Evolutionary conservation across 805 yeast genomes (phyloP).

Genomic region (Ogataea pignaliae): DNA sequence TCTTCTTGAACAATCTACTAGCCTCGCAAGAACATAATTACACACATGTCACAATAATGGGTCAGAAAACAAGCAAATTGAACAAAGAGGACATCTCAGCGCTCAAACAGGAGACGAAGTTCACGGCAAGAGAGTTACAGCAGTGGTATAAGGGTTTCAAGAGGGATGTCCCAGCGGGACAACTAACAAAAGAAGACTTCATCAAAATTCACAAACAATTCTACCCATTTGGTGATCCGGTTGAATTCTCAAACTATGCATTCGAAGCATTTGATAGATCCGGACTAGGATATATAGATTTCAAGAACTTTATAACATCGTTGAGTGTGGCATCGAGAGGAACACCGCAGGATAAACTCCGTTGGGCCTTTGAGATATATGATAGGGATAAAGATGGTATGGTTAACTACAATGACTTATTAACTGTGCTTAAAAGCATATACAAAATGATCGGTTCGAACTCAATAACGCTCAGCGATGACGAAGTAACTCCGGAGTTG

Average conservation of each 20-base stretch:
- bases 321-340: slow-evolving; percentile 86
- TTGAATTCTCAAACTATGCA: slow-evolving; percentile 81
- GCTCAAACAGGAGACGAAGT: slow-evolving; percentile 80
- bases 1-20: too few species aligned
- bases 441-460: slow-evolving; percentile 89
- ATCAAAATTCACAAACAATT: slow-evolving; percentile 91
- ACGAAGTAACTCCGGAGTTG: slow-evolving; percentile 87
- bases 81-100: slow-evolving; percentile 85
- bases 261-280: slow-evolving; percentile 88
- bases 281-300: slow-evolving; percentile 75
- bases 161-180: slow-evolving; percentile 92
- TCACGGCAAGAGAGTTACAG: slow-evolving; percentile 89
- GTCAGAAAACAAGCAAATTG: slow-evolving; percentile 88
- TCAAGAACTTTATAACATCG: slow-evolving; percentile 88
- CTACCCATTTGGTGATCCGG: slow-evolving; percentile 97
- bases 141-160: slow-evolving; percentile 98
- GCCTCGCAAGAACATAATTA: too few species aligned
- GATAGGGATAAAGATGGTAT: slow-evolving; percentile 79
- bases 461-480: slow-evolving; percentile 83
- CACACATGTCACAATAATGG: slow-evolving; percentile 48
- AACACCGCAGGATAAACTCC: slow-evolving; percentile 72
- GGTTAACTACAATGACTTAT: slow-evolving; percentile 73
- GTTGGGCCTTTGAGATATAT: slow-evolving; percentile 86
- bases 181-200: slow-evolving; percentile 80
- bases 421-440: slow-evolving; percentile 73